phyloP scores from a whole-genome alignment of 352 stramenopile genomes.

The Globisporangium takayamanum region DNA sequence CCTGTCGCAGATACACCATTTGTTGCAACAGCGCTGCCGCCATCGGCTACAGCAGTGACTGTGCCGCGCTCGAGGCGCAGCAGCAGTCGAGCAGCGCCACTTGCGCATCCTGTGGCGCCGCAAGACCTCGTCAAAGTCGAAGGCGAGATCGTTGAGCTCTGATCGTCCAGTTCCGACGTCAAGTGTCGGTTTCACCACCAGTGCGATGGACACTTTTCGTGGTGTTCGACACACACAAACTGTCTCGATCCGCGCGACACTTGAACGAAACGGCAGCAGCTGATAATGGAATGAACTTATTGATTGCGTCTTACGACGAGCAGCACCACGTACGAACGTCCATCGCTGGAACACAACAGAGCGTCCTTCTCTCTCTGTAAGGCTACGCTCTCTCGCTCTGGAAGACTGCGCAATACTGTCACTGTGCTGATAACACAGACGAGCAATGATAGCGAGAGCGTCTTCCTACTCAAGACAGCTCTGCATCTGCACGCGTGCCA shows the following conservation, averaged over 20 bases:
- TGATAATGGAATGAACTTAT: neutral
- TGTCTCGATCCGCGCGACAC: neutral
- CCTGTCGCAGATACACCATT: neutral
- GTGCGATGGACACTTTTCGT: no score
- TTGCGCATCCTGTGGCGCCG: slow-evolving; percentile 20
- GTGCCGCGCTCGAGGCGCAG: neutral
- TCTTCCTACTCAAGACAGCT: no score
- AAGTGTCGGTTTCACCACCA: neutral
- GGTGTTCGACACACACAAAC: no score
- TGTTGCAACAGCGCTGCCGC: neutral
- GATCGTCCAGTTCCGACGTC: neutral
- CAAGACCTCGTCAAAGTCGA: slow-evolving; percentile 51
- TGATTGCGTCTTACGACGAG: neutral
- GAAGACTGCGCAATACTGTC: no score
- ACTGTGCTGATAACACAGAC: no score
- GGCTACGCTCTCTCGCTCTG: no score
- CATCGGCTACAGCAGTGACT: neutral
- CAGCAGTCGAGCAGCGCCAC: neutral
- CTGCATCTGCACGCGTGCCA: no score
- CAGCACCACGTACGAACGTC: no score
- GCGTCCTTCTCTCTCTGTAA: neutral
- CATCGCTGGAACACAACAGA: neutral
- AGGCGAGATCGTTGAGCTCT: slow-evolving; percentile 58
- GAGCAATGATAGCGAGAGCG: no score
- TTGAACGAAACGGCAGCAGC: neutral